Evolutionary conservation across 768 basidiomycete species (phyloP).

Genomic region (Tephrocybe sp.): DNA sequence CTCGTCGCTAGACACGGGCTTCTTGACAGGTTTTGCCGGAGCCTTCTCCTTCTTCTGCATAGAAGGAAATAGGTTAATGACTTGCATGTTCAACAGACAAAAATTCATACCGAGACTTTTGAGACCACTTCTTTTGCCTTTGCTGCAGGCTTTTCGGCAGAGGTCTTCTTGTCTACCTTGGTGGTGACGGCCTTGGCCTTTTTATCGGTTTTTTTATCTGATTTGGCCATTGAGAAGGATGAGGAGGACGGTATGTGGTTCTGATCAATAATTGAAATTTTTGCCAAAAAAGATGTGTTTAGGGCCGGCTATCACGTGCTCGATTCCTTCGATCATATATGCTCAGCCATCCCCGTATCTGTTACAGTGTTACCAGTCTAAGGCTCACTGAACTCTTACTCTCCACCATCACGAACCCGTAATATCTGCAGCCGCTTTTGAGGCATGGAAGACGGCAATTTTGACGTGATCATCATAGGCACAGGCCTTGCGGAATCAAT

Average conservation of each 20-base stretch:
- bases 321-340: not conserved
- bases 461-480: constrained; percentile 70
- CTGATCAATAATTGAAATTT: constrained; percentile 22
- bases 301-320: constrained; percentile 30
- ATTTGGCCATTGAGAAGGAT: constrained; percentile 40
- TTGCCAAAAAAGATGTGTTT: constrained; percentile 22
- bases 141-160: constrained; percentile 23
- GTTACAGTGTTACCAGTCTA: too few relatives aligned
- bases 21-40: constrained; percentile 22
- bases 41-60: constrained; percentile 22
- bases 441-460: constrained; percentile 39
- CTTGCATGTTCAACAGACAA: not conserved
- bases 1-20: constrained; percentile 27
- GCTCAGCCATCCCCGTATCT: not conserved
- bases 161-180: constrained; percentile 35
- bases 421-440: not conserved
- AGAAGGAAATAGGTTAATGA: not conserved
- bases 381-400: too few relatives aligned
- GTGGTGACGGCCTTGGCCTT: constrained; percentile 27
- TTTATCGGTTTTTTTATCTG: constrained; percentile 46
- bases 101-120: constrained; percentile 32
- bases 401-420: too few relatives aligned
- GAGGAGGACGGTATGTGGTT: constrained; percentile 10
- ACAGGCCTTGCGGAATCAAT: constrained; percentile 88
- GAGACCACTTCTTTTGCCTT: constrained; percentile 42